These are phyloP conservation scores for Phoenix roebelenii DNA, from an alignment of 176 grass and related monocot genomes.

Conservation along the genomic window DNA sequence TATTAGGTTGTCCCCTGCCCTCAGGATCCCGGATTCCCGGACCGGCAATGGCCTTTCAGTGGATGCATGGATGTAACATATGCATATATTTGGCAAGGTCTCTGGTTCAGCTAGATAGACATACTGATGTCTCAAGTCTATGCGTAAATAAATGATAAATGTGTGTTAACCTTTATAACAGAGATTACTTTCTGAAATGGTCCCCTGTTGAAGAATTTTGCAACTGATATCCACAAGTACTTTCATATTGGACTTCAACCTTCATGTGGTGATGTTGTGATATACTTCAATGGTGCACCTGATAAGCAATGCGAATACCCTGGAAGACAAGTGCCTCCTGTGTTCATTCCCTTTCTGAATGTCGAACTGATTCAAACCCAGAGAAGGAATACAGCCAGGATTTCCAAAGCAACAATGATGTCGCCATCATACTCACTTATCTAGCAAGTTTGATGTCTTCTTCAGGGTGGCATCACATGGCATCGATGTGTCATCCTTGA, in stretches of 20 bases:
- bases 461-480: slow-evolving; percentile 34
- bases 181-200: no score
- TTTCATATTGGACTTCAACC: slow-evolving; percentile 11
- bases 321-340: slow-evolving; percentile 61
- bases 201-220: background rate
- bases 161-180: no score
- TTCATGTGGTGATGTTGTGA: background rate
- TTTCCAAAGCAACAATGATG: no score
- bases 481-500: slow-evolving; percentile 2
- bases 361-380: slow-evolving; percentile 28
- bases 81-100: no score
- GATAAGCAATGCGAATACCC: slow-evolving; percentile 64
- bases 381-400: no score
- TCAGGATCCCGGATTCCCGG: no score
- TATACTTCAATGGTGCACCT: slow-evolving; percentile 57
- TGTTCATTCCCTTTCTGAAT: slow-evolving; percentile 38
- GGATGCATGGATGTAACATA: no score
- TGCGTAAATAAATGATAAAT: no score
- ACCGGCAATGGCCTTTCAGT: no score
- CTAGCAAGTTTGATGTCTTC: slow-evolving; percentile 36
- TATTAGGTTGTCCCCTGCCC: no score
- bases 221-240: background rate
- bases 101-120: no score
- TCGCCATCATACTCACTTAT: slow-evolving; percentile 20
- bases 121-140: no score